Conservation (phyloP, 352 stramenopile genomes). For the Pilasporangium apinafurcum region DNA sequence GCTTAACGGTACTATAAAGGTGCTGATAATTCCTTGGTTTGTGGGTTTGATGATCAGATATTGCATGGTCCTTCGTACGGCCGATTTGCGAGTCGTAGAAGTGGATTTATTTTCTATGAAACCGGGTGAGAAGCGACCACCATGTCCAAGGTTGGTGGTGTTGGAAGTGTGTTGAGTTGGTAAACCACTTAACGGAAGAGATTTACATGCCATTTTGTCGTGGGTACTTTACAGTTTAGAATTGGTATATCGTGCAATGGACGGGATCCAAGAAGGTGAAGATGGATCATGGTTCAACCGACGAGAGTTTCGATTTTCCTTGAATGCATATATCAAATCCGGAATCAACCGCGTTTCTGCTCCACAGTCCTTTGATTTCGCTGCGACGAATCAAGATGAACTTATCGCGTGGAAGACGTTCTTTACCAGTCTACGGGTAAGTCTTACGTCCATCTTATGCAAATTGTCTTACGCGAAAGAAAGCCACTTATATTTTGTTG, state of each 20-base stretch:
- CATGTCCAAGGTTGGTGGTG: constrained; percentile 38
- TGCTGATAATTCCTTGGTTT: neutral
- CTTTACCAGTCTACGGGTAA: constrained; percentile 44
- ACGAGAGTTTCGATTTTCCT: constrained; percentile 57
- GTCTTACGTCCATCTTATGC: neutral
- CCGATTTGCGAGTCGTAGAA: constrained; percentile 49
- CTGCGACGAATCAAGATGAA: constrained; percentile 43
- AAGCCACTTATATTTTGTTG: neutral
- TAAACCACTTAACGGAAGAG: neutral
- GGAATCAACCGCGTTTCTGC: constrained; percentile 58
- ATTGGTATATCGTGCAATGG: constrained; percentile 49
- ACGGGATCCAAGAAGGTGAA: constrained; percentile 50
- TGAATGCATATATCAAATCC: constrained; percentile 54
- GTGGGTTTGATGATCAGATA: constrained; percentile 38
- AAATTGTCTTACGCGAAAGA: neutral
- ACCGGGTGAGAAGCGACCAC: constrained; percentile 57
- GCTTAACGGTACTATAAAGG: neutral
- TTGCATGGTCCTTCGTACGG: constrained; percentile 63
- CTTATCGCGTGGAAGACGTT: constrained; percentile 71
- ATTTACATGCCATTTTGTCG: neutral
- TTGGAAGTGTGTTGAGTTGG: neutral
- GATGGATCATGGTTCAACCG: constrained; percentile 63
- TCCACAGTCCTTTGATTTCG: constrained; percentile 59
- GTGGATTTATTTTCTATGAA: constrained; percentile 81
- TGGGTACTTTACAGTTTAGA: constrained; percentile 19